These are phyloP conservation scores for Neostapfia colusana DNA, from an alignment of 176 grass and related monocot genomes.

Conservation along the genomic window DNA sequence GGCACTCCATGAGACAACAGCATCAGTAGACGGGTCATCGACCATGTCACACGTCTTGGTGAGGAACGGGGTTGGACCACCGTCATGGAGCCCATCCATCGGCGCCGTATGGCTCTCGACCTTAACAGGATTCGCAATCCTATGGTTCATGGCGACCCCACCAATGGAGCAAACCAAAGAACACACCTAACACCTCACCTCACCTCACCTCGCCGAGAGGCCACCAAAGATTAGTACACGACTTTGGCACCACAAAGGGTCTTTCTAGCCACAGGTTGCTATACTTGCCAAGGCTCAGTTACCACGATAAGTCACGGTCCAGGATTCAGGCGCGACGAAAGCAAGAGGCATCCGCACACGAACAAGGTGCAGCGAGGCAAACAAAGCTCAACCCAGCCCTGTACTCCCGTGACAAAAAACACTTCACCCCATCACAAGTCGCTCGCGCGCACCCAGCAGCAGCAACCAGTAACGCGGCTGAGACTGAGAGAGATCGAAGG, in stretches of 20 bases:
- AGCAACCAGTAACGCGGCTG: slow-evolving; percentile 7
- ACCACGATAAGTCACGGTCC: neutral
- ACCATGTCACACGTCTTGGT: slow-evolving; percentile 90
- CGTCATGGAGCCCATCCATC: slow-evolving; percentile 63
- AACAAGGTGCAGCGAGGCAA: slow-evolving; percentile 28
- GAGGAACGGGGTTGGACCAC: slow-evolving; percentile 75
- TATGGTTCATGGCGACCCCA: slow-evolving; percentile 44
- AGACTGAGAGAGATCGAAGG: neutral
- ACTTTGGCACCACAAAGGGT: slow-evolving; percentile 9
- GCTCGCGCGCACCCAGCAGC: neutral
- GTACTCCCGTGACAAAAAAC: neutral
- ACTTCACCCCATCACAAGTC: slow-evolving; percentile 39
- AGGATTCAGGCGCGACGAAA: slow-evolving; percentile 22
- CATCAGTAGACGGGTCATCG: slow-evolving; percentile 60
- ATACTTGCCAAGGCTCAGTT: slow-evolving; percentile 20
- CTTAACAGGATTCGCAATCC: slow-evolving; percentile 60
- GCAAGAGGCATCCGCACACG: slow-evolving; percentile 8
- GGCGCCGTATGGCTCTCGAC: slow-evolving; percentile 68
- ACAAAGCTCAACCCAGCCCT: neutral
- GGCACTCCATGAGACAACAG: slow-evolving; percentile 69
- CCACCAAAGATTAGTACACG: slow-evolving; percentile 2
- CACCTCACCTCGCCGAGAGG: slow-evolving; percentile 6
- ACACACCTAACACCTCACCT: too few relatives aligned
- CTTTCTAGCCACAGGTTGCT: neutral
- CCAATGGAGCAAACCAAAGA: neutral